Conservation (phyloP, 148 eudicot genomes). For the Cornus kousa region DNA sequence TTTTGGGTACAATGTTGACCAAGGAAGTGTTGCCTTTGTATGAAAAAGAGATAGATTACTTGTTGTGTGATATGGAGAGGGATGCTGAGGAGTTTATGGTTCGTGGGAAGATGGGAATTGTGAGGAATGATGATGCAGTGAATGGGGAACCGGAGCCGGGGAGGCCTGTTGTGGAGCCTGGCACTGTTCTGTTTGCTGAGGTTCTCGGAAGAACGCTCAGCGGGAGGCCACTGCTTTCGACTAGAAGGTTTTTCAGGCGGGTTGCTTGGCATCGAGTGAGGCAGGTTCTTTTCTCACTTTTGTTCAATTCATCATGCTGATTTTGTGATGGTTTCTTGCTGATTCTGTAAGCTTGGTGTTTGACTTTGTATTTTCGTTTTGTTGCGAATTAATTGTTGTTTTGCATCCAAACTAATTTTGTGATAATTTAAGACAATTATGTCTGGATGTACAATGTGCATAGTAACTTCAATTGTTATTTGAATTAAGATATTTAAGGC, state of each 20-base stretch:
- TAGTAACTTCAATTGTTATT: neutral
- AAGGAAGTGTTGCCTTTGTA: slow-evolving; percentile 89
- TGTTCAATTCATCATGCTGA: neutral
- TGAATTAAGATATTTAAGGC: neutral
- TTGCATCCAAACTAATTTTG: neutral
- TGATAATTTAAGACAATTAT: neutral
- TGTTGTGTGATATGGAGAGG: slow-evolving; percentile 68
- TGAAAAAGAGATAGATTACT: slow-evolving; percentile 66
- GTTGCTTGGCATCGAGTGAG: slow-evolving; percentile 99
- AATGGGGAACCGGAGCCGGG: slow-evolving; percentile 40
- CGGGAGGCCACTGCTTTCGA: slow-evolving; percentile 86
- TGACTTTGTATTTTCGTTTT: neutral
- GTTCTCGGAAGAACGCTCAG: slow-evolving; percentile 96
- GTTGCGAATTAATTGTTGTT: neutral
- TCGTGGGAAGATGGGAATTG: slow-evolving; percentile 76
- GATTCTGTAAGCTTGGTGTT: neutral
- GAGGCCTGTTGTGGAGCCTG: slow-evolving; percentile 84
- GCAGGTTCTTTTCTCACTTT: slow-evolving; percentile 93
- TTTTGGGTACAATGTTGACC: slow-evolving; percentile 89
- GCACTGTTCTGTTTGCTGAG: slow-evolving; percentile 86
- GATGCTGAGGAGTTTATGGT: slow-evolving; percentile 66
- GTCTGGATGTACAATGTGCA: neutral
- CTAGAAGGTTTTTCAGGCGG: slow-evolving; percentile 64
- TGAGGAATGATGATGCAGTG: slow-evolving; percentile 56
- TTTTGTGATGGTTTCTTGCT: neutral